Percentiles rank a stretch among this genome's conserved stretches.
Conservation (phyloP, 2,329 filamentous ascomycete species). For the Aspergillus awamori region DNA sequence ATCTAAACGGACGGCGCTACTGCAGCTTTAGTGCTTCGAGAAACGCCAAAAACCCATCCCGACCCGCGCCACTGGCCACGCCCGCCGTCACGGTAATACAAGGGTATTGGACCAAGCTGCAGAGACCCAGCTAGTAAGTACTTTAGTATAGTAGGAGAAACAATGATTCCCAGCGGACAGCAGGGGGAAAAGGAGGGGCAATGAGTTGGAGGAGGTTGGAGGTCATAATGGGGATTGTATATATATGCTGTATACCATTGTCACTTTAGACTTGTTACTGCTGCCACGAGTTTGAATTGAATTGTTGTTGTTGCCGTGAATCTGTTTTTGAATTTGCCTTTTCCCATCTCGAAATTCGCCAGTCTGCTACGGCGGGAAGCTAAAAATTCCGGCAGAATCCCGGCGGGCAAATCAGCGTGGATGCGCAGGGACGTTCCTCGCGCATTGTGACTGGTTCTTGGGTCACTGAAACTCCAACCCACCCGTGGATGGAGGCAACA, state of each 20-base stretch:
- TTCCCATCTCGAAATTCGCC: slow-evolving; percentile 11
- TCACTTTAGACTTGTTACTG: background rate
- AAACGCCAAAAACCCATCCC: background rate
- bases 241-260: background rate
- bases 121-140: background rate
- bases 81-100: background rate
- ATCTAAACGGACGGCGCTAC: slow-evolving; percentile 5
- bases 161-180: background rate
- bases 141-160: background rate
- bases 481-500: slow-evolving; percentile 3
- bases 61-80: background rate
- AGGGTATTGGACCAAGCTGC: background rate
- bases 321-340: background rate
- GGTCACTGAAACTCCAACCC: background rate
- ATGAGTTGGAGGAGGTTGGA: background rate
- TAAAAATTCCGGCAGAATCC: slow-evolving; percentile 16
- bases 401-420: slow-evolving; percentile 1
- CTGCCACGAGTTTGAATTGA: background rate
- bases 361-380: slow-evolving; percentile 25
- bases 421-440: slow-evolving; percentile 6
- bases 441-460: slow-evolving; percentile 16
- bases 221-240: background rate
- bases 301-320: background rate
- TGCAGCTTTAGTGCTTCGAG: slow-evolving; percentile 5
- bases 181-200: background rate